Base-by-base conservation (phyloP, 345 rosid species). In the Euphorbia lathyris region DNA sequence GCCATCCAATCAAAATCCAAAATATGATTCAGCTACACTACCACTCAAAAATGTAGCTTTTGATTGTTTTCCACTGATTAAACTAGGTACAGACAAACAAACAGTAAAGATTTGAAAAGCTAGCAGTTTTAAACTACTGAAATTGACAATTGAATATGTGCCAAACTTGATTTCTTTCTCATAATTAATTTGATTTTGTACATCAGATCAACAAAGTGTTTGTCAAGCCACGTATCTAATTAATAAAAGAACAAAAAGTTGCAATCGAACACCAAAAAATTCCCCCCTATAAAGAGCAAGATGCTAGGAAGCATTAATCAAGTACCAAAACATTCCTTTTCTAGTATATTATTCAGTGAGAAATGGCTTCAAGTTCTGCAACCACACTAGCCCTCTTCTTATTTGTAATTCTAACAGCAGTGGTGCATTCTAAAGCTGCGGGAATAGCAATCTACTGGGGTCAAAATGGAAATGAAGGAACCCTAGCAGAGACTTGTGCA, bases 401-500 rank as follows among this genome's bases (percentile, higher is more conserved):
- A 47, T 38, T 40, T 20, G 53, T 47, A 58, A 9, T 56, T 43
- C 0, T 69, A 23, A 22, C 65, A 26, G 48, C 23, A 29, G 4
- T 5, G 17, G 43, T 45, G 42, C 25, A n/a, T 69, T 42, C 42
- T 48, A 32, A 47, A 30, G 53, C 53, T 19, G 63, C 62, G n/a
- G 74, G 60, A 7, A 53, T 40, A 64, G n/a, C 62, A 50, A 23
- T 66, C 17, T 73, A 66, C 13, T 66, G 67, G 69, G 75, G 70
- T 14, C 65, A 72, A 43, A 65, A 72, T 55, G 70, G 65, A 40
- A 42, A 57, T 6, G 75, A 72, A 20, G 75, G 75, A 8, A 72
- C 47, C 64, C 30, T 72, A 4, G 63, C 63, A 2, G 63, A 63
- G 53, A 71, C 55, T 2, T 63, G 69, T 53, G 63, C 69, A 9